Conservation (phyloP, 768 basidiomycete species). For the Sporobolomyces phaffii region DNA sequence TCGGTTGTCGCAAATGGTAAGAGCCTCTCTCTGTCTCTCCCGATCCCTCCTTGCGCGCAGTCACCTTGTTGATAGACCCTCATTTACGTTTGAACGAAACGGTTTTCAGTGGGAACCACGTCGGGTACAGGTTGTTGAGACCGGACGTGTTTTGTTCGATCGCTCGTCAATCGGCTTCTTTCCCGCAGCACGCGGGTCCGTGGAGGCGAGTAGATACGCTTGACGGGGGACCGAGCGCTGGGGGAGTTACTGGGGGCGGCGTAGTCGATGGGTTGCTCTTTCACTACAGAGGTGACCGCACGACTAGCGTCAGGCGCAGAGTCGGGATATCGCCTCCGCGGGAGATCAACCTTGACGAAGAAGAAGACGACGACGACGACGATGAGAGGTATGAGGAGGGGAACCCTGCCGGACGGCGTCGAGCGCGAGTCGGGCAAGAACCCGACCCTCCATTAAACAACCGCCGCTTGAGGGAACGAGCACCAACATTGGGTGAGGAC, state of each 20-base stretch:
- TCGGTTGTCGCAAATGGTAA: neutral
- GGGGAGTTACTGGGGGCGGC: slow-evolving; percentile 27
- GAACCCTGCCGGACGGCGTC: too few relatives aligned
- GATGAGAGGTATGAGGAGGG: neutral
- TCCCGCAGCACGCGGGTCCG: too few relatives aligned
- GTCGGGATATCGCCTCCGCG: neutral
- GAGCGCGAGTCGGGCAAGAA: too few relatives aligned
- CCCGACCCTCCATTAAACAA: too few relatives aligned
- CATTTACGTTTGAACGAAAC: too few relatives aligned
- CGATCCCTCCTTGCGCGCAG: neutral
- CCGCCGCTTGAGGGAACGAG: neutral
- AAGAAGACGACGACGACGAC: neutral
- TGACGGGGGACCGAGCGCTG: too few relatives aligned
- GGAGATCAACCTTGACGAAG: neutral
- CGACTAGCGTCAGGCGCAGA: neutral
- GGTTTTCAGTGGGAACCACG: slow-evolving; percentile 1
- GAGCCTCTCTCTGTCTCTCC: neutral
- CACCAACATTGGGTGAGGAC: neutral
- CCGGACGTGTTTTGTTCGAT: slow-evolving; percentile 7
- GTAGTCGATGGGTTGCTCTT: slow-evolving; percentile 24
- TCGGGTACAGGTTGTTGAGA: slow-evolving; percentile 6
- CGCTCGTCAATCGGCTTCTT: neutral
- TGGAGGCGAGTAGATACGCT: too few relatives aligned
- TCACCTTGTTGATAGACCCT: too few relatives aligned
- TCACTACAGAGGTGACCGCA: neutral